Evolutionary conservation across 2,329 filamentous ascomycete species (phyloP), one percentile per base, ranked within the genome.

Genomic region (Karstenula rhodostoma): DNA sequence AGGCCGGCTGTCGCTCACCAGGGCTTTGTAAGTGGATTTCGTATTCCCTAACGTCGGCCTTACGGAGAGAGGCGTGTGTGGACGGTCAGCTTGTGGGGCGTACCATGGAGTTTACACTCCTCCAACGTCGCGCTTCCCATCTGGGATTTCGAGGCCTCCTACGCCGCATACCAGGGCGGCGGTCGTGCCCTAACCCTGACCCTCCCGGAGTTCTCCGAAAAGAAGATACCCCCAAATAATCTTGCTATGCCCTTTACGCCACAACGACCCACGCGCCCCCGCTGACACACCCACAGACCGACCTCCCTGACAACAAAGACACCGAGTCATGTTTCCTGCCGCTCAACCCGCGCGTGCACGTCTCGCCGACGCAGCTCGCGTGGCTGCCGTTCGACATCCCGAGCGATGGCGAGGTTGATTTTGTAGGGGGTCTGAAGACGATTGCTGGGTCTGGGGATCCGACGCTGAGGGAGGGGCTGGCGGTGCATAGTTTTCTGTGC

Each of bases 391-490:
- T 78, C 43, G 73, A 77, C 49, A 70, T 75, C 13, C 76, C 76
- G 1, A 66, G 55, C 5, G 67, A 71, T 65, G 71, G 70, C 49
- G 66, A 75, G 3, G 51, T 74, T 15, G 74, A 77, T 54, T 77
- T 77, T 25, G 65, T 75, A 42, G 70, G 69, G 1, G 75, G 75
- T 6, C 68, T 78, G 49, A 76, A 75, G 66, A 75, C 71, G 2
- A 73, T 79, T 51, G 77, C 76, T 22, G 77, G 77, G 23, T 75
- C 75, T 7, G 77, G 77, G 23, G 76, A 78, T 33, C 76, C 77
- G 8, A 77, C 73, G 0, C 65, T 78, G 15, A 71, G 76, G 6
- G 71, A 77, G 49, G 77, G 77, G 10, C 58, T 78, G 15, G 76
- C 73, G 1, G 69, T 75, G 1, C 74, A 77, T 46, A 74, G 71